phyloP scores from a whole-genome alignment of 1,284 basidiomycete species.

The Marasmius tenuissimus region DNA sequence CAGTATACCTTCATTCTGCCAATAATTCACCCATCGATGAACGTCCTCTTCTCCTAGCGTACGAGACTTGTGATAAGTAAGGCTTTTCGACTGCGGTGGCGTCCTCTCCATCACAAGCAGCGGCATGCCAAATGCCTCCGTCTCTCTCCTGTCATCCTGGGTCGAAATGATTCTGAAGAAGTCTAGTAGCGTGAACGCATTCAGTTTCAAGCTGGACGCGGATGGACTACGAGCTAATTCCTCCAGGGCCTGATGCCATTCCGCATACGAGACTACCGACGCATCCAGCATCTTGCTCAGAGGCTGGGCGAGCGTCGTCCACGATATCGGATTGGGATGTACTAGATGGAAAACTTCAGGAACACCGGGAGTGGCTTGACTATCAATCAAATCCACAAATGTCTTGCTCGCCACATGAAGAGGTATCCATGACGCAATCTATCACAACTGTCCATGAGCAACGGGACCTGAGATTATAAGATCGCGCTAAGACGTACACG shows the following conservation, averaged over 20 bases:
- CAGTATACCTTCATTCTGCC: background rate
- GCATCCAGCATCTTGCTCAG: background rate
- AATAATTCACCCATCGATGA: background rate
- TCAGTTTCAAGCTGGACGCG: slow-evolving; percentile 1
- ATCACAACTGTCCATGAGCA: no score
- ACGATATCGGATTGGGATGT: background rate
- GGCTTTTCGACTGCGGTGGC: background rate
- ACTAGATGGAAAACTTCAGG: background rate
- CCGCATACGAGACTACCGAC: background rate
- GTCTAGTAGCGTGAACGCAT: slow-evolving; percentile 5
- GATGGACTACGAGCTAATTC: background rate
- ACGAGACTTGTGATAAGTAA: background rate
- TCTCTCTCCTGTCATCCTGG: background rate
- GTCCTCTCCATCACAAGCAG: background rate
- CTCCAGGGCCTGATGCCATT: slow-evolving; percentile 4
- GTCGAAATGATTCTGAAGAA: background rate
- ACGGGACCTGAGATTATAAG: background rate
- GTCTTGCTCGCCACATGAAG: background rate
- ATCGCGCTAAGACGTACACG: slow-evolving; percentile 22
- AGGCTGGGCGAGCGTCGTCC: background rate
- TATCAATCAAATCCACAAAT: background rate
- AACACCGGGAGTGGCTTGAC: background rate
- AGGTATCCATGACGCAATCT: background rate
- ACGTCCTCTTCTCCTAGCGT: background rate
- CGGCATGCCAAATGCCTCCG: background rate